Evolutionary conservation across 352 stramenopile species (phyloP), one percentile per base, ranked within the genome.

Genomic region (Blastocystis sp.): DNA sequence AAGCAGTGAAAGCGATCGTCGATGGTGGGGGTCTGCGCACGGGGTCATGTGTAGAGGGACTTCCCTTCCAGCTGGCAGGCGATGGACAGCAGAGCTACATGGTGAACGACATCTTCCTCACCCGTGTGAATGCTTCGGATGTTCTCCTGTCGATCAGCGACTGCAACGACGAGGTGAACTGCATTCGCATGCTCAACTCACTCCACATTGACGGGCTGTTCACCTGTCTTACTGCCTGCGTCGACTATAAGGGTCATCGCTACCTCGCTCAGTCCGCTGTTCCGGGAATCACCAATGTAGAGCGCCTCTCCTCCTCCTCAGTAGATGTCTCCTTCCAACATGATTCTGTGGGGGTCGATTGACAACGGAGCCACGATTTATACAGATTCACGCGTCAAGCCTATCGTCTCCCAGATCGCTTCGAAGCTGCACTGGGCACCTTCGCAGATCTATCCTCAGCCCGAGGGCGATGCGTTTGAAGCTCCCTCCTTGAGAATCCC

Each of bases 211-310:
- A 87, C 18, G 76, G 53, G 6, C 53, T 87, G 8, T 61, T 54
- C 63, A 87, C 50, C 26, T 34, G 59, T 20, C 76, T 87, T 6
- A 70, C 53, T 34, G 47, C 59, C 29, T 54, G 73, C 8, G 54
- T 87, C 15, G 76, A 87, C 61, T 87, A 87, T 47, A 87, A 87
- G 41, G 76, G 76, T n/a, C 63, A 39, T 43, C 59, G 76, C 23
- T 87, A 75, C 54, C 63, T 87, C 1, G 50, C 76, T 6, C 76
- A 87, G 63, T 54, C 29, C 26, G 23, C 63, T 13, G 43, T 87
- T 8, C 76, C 76, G 23, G 76, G 76, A 29, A 59, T 87, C 5
- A 76, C 68, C 26, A 29, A 37, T 20, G 70, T 80, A 64, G 1
- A 4, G 1, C 13, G 34, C 4, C 37, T 23, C 37, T 34, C 3